These are phyloP conservation scores for Crithidia acanthocephali DNA, from an alignment of 208 protist genomes.

Conservation along the genomic window DNA sequence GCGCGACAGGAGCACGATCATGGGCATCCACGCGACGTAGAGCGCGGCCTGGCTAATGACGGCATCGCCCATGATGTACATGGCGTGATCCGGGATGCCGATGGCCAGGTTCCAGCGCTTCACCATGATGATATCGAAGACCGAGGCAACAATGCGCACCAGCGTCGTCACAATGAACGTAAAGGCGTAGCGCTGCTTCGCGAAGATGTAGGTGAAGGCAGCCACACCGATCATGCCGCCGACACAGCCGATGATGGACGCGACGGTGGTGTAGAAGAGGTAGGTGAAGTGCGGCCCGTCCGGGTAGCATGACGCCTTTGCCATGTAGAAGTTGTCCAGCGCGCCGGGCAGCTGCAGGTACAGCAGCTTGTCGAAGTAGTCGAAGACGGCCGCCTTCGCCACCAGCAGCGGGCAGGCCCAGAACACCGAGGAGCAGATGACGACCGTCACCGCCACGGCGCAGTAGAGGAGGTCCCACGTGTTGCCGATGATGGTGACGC, in stretches of 20 bases:
- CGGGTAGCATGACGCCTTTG: conserved; percentile 32
- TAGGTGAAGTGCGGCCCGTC: conserved; percentile 51
- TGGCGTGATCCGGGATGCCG: conserved; percentile 52
- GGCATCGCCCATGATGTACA: conserved; percentile 71
- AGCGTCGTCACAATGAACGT: conserved; percentile 65
- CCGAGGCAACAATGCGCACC: conserved; percentile 47
- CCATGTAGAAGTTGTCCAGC: conserved; percentile 50
- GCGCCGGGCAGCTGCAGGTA: conserved; percentile 57
- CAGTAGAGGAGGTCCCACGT: conserved; percentile 32
- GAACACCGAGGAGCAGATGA: conserved; percentile 28
- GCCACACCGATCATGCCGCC: conserved; percentile 57
- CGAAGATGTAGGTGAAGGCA: conserved; percentile 64
- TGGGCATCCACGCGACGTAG: conserved; percentile 75
- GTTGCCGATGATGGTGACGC: conserved; percentile 26
- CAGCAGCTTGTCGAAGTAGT: conserved; percentile 43
- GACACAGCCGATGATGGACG: conserved; percentile 42
- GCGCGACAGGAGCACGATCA: conserved; percentile 75
- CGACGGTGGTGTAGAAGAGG: conserved; percentile 55
- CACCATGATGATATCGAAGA: conserved; percentile 77
- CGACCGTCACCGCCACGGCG: conserved; percentile 14
- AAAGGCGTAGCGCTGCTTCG: conserved; percentile 54
- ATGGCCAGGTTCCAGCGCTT: conserved; percentile 67
- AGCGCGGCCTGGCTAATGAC: conserved; percentile 60
- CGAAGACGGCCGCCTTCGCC: conserved; percentile 54
- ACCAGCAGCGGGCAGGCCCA: conserved; percentile 39